Evolutionary conservation across 257 asterid species (phyloP).

Genomic region (Orobanche coerulescens): DNA sequence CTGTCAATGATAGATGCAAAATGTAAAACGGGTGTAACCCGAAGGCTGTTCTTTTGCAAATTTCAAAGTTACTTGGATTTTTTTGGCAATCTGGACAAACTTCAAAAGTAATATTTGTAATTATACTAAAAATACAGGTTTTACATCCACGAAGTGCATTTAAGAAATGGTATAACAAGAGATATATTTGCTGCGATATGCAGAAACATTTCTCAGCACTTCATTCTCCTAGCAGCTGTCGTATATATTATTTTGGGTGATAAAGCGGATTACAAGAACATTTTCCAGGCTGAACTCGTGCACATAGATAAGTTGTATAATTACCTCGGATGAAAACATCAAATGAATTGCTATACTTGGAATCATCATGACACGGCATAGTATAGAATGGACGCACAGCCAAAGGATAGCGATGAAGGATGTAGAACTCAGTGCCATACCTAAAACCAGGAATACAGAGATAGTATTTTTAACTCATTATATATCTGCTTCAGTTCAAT

Average conservation of each 20-base stretch:
- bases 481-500: background rate
- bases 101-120: too few relatives aligned
- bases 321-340: constrained; percentile 42
- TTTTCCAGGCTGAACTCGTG: background rate
- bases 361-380: constrained; percentile 73
- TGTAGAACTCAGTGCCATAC: constrained; percentile 89
- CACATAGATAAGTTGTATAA: background rate
- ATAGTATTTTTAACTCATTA: background rate
- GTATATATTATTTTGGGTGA: background rate
- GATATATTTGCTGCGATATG: background rate
- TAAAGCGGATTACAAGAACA: too few relatives aligned
- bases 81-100: too few relatives aligned
- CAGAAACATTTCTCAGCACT: too few relatives aligned
- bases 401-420: constrained; percentile 81
- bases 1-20: too few relatives aligned
- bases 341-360: constrained; percentile 69
- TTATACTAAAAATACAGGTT: too few relatives aligned
- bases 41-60: too few relatives aligned
- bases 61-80: too few relatives aligned
- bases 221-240: too few relatives aligned
- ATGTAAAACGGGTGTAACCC: too few relatives aligned
- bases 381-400: constrained; percentile 91
- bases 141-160: background rate
- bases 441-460: constrained; percentile 29
- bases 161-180: background rate